These are phyloP conservation scores for Ogataea pilisensis DNA, from an alignment of 805 yeast species.

Conservation along the genomic window DNA sequence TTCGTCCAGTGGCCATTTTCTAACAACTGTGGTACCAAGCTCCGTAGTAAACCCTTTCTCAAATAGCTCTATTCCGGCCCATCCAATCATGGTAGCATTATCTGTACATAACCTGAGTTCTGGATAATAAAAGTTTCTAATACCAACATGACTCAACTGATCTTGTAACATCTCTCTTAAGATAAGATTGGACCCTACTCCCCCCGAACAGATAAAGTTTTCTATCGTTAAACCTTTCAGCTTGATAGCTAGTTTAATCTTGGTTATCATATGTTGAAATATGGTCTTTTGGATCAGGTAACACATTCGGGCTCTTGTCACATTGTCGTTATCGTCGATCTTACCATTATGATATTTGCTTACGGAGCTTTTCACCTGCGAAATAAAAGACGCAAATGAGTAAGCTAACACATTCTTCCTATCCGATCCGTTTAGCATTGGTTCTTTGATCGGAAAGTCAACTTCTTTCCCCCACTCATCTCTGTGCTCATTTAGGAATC, in stretches of 20 bases:
- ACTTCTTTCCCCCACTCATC: conserved; percentile 29
- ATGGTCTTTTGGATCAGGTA: conserved; percentile 58
- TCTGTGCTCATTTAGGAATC: conserved; percentile 37
- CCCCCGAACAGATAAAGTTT: conserved; percentile 81
- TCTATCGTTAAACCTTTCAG: conserved; percentile 38
- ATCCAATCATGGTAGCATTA: conserved; percentile 95
- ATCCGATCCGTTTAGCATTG: conserved; percentile 47
- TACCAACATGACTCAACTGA: conserved; percentile 30
- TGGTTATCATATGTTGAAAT: conserved; percentile 68
- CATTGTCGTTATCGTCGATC: conserved; percentile 15
- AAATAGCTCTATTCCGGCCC: conserved; percentile 89
- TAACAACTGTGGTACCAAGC: conserved; percentile 54
- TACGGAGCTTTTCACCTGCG: conserved; percentile 24
- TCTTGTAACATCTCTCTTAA: conserved; percentile 46
- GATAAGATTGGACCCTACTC: conserved; percentile 76
- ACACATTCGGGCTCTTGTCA: conserved; percentile 44
- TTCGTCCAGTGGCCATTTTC: conserved; percentile 79
- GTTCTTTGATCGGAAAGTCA: conserved; percentile 37
- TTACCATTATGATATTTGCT: conserved; percentile 19
- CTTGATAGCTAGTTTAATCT: conserved; percentile 49
- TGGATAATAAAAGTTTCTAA: conserved; percentile 57
- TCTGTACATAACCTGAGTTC: conserved; percentile 77
- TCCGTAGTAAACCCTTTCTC: conserved; percentile 53
- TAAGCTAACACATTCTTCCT: conserved; percentile 47
- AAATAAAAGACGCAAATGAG: conserved; percentile 70